A percentile compares a stretch with the other conserved stretches of the same genome.
These are phyloP conservation scores for Kalmusia sp. DNA, from an alignment of 2,329 filamentous ascomycete species.

Conservation along the genomic window DNA sequence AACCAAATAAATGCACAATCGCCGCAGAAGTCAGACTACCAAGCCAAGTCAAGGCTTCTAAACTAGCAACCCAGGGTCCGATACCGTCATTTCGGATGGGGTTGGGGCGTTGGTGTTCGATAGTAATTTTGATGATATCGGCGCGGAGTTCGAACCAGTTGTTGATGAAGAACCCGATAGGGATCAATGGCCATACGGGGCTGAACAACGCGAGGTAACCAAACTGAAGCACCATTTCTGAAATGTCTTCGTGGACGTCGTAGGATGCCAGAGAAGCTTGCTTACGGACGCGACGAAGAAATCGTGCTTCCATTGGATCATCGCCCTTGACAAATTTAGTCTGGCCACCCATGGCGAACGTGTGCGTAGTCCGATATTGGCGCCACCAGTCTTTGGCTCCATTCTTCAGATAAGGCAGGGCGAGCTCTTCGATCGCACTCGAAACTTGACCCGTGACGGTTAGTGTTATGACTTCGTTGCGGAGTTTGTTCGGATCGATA, in stretches of 20 bases:
- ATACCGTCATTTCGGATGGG: constrained; percentile 39
- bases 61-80: constrained; percentile 40
- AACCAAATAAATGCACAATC: constrained; percentile 42
- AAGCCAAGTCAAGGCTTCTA: constrained; percentile 42
- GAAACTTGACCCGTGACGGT: constrained; percentile 43
- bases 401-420: constrained; percentile 38
- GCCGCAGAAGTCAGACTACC: constrained; percentile 42
- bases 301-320: constrained; percentile 36
- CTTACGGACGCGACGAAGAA: constrained; percentile 36
- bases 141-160: constrained; percentile 46
- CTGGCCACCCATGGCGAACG: constrained; percentile 3
- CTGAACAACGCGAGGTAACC: constrained; percentile 44
- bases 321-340: constrained; percentile 19
- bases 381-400: constrained; percentile 38
- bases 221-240: constrained; percentile 46
- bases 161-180: constrained; percentile 45
- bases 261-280: constrained; percentile 37
- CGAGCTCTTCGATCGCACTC: constrained; percentile 36
- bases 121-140: constrained; percentile 43
- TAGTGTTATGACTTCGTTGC: constrained; percentile 43
- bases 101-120: constrained; percentile 39
- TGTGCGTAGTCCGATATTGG: constrained; percentile 24
- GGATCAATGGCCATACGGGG: constrained; percentile 43
- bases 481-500: constrained; percentile 36
- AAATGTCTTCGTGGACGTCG: constrained; percentile 45